phyloP scores from a whole-genome alignment of 2,329 filamentous ascomycete species.

The Scedosporium minutisporum region DNA sequence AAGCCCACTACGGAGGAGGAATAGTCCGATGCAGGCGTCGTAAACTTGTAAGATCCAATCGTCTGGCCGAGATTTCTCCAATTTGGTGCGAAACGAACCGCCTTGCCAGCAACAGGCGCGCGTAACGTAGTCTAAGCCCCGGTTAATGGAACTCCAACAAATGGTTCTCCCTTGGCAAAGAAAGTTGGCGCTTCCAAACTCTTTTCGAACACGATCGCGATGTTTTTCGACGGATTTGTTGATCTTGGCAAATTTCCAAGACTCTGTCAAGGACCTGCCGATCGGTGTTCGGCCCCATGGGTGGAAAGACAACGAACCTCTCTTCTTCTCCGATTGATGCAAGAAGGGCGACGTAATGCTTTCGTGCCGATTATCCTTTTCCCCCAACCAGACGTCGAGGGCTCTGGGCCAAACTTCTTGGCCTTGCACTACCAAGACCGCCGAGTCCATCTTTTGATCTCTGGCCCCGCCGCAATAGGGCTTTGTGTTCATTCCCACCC shows the following conservation, averaged over 20 bases:
- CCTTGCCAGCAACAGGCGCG: background rate
- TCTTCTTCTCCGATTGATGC: background rate
- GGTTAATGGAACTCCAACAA: background rate
- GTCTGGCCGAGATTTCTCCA: background rate
- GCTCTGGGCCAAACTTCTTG: background rate
- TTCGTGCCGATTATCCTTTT: slow-evolving; percentile 3
- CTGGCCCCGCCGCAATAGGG: background rate
- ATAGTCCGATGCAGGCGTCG: too few relatives aligned
- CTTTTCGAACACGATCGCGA: background rate
- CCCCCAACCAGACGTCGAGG: background rate
- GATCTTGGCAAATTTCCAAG: too few relatives aligned
- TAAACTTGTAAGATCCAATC: background rate
- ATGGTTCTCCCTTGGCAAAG: background rate
- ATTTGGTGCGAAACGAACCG: background rate
- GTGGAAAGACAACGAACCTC: background rate
- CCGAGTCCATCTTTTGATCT: background rate
- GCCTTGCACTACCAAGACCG: background rate
- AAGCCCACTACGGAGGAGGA: too few relatives aligned
- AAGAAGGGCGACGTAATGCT: slow-evolving; percentile 4
- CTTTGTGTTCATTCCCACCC: background rate
- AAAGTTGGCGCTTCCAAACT: background rate
- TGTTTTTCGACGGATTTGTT: too few relatives aligned
- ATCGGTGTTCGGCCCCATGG: too few relatives aligned
- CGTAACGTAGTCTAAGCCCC: background rate
- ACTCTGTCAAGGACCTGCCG: too few relatives aligned